Evolutionary conservation across 2,329 filamentous ascomycete species (phyloP), one percentile per base, ranked within the genome.

Genomic region (Cadophora sp.): DNA sequence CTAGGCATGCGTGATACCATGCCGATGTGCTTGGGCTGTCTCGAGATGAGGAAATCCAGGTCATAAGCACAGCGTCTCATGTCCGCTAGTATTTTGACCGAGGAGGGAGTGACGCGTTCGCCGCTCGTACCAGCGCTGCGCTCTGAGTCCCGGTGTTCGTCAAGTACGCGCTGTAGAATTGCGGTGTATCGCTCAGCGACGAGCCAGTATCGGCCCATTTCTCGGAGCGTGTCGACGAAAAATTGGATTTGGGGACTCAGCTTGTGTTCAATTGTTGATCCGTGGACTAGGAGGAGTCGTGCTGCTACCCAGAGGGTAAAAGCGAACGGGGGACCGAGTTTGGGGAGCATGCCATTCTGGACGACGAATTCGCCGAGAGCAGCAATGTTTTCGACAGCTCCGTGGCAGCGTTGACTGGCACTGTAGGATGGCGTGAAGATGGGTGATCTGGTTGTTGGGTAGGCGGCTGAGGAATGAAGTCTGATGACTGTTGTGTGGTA

Each of bases 281-380:
- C 93, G 77, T 97, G 94, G 2, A 97, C 94, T 9, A 97, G 88
- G 5, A 97, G 83, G 3, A 97, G 84, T 3, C 94, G 90, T 6
- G 94, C 93, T 3, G 92, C 93, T 18, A 97, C 94, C 94, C 94
- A 97, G 1, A 97, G 83, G 0, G 92, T 94, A 76, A 97, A 97
- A 3, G 94, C 94, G 77, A 97, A 97, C 0, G 93, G 94, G 0
- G 94, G 94, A 0, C 94, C 94, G 18, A 97, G 87, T 77, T 94
- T 94, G 59, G 88, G 84, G 22, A 97, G 83, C 77, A 97, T 86
- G 61, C 85, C 85, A 73, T 93, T 91, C 68, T 87, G 87, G 33
- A 91, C 86, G 14, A 96, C 93, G 74, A 93, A 94, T 68, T 91
- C 89, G 68, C 90, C 91, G 1, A 97, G 84, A 0, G 90, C 88